Evolutionary conservation across 192 early-diverging fungal genomes (phyloP).

Genomic region (Powellomyces hirtus): DNA sequence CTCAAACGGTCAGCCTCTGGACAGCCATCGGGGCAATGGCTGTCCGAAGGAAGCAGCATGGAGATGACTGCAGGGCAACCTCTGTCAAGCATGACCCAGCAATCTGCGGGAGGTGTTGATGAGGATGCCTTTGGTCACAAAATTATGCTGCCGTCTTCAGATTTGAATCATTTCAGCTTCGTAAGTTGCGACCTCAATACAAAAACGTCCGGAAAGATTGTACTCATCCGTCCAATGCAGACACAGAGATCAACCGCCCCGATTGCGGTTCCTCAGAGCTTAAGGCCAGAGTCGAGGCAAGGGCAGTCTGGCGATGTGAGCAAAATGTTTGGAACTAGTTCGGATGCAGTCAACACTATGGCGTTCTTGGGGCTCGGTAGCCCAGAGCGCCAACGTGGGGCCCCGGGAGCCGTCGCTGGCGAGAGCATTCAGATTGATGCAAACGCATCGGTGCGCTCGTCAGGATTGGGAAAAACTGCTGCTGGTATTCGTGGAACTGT

Average conservation of each 20-base stretch:
- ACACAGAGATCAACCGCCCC: not conserved
- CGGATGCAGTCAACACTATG: constrained; percentile 32
- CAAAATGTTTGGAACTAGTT: constrained; percentile 23
- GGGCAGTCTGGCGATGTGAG: constrained; percentile 1
- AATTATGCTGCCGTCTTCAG: not conserved
- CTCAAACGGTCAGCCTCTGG: constrained; percentile 3
- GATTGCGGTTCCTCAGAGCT: constrained; percentile 3
- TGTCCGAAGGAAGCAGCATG: no score
- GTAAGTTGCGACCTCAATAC: not conserved
- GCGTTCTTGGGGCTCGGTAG: constrained; percentile 27
- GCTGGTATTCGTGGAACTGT: not conserved
- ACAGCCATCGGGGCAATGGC: not conserved
- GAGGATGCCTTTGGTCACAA: constrained; percentile 10
- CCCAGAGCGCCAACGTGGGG: not conserved
- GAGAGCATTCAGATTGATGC: not conserved
- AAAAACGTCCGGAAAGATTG: no score
- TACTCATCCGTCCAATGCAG: not conserved
- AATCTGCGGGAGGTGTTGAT: not conserved
- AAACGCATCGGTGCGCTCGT: not conserved
- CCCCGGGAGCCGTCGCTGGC: not conserved
- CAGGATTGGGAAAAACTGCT: not conserved
- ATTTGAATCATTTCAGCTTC: not conserved
- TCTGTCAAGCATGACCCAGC: no score
- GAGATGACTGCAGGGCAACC: no score
- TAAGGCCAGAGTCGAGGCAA: not conserved